These are phyloP conservation scores for Cyberlindnera maritima DNA, from an alignment of 805 yeast genomes.

Conservation along the genomic window DNA sequence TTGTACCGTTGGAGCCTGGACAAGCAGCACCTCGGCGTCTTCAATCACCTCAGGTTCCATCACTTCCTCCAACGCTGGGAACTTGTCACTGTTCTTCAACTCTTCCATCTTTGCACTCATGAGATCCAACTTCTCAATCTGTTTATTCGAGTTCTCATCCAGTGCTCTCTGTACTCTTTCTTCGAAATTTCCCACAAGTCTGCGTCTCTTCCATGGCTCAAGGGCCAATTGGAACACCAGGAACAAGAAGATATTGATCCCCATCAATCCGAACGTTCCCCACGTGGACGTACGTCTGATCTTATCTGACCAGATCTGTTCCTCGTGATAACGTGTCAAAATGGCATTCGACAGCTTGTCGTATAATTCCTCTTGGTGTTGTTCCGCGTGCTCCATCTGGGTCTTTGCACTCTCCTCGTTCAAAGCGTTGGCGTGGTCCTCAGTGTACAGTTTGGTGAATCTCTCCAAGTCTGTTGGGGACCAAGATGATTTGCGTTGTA, in stretches of 20 bases:
- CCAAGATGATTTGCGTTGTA: slow-evolving; percentile 88
- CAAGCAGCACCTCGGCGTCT: slow-evolving; percentile 7
- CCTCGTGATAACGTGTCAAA: slow-evolving; percentile 89
- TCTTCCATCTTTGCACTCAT: slow-evolving; percentile 27
- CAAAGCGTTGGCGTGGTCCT: slow-evolving; percentile 73
- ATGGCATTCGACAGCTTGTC: slow-evolving; percentile 71
- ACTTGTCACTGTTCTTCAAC: slow-evolving; percentile 20
- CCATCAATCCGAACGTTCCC: slow-evolving; percentile 94
- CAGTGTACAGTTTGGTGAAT: slow-evolving; percentile 77
- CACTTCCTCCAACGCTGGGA: slow-evolving; percentile 19
- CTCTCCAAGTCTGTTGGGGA: slow-evolving; percentile 70
- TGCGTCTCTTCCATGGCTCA: slow-evolving; percentile 91
- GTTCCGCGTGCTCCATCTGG: slow-evolving; percentile 53
- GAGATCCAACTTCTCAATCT: slow-evolving; percentile 29
- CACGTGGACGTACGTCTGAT: slow-evolving; percentile 92
- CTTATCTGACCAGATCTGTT: slow-evolving; percentile 97
- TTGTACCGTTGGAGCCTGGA: slow-evolving; percentile 19
- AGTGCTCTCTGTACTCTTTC: slow-evolving; percentile 62
- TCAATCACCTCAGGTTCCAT: slow-evolving; percentile 21
- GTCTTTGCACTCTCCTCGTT: slow-evolving; percentile 50
- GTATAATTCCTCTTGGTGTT: slow-evolving; percentile 64
- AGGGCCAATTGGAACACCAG: slow-evolving; percentile 78
- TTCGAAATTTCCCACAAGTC: slow-evolving; percentile 82
- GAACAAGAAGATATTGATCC: slow-evolving; percentile 75
- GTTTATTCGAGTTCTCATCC: slow-evolving; percentile 33